Base-by-base conservation (phyloP, 345 rosid species). In the Camelina sativa region DNA sequence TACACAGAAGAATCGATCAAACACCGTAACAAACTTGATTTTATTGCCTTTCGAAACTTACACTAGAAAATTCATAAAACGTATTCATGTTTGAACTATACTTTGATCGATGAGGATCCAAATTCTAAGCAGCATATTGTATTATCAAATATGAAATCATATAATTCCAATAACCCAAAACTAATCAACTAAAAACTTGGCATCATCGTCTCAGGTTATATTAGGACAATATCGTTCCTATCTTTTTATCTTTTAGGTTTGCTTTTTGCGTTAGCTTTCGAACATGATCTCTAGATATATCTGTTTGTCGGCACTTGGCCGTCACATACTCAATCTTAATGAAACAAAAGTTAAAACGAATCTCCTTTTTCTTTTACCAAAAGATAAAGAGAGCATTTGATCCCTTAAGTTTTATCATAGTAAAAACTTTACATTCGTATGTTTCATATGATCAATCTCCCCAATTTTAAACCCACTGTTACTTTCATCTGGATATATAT, bases 311-410 rank as follows among this genome's bases (percentile, higher is more conserved):
- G 28, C 56, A 28, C 37, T 54, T 34, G 22, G 34, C 64, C 46
- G 52, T 28, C 28, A 63, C 63, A 25, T 41, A 62, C 68, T 71
- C 54, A 72, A 53, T 73, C 63, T 73, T 54, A 64, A 55, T 55
- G 71, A 63, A 73, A 73, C 71, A 73, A 73, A 73, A 40, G 69
- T 17, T 64, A 44, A 13, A 17, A 20, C 46, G 55, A 62, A 72
- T 62, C 46, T 44, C 35, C 20, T 44, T 70, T 58, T 16, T 43
- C 32, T 43, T 43, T 56, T 20, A 6, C n/a, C 66, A 70, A 70
- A 69, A 70, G 35, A 57, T 46, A 57, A 46, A 57, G 57, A 46
- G 20, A 32, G 0, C 11, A 13, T 2, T 1, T 4, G 37, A 35
- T 51, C 47, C 4, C 10, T 23, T 19, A 5, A n/a, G 34, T 17